A percentile compares a stretch with the other conserved stretches of the same genome.
These are phyloP conservation scores for Cicer judaicum DNA, from an alignment of 306 rosid species.

Conservation along the genomic window DNA sequence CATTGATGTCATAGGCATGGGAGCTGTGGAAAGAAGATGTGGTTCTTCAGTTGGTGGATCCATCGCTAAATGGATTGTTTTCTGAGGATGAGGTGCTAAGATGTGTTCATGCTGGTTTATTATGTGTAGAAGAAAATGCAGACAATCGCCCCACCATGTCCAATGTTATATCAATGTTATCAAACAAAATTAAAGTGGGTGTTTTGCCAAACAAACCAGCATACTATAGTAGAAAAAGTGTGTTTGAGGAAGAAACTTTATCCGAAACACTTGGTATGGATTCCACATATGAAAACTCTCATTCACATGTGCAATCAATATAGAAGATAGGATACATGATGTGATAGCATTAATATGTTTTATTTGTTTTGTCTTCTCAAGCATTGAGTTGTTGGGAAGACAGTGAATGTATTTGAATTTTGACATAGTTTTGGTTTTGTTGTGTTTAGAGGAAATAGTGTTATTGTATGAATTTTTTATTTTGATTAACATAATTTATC, in stretches of 20 bases:
- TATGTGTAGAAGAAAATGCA: slow-evolving; percentile 43
- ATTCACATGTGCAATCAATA: not conserved
- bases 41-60: slow-evolving; percentile 33
- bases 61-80: slow-evolving; percentile 2
- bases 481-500: not conserved
- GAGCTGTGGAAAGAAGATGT: slow-evolving; percentile 35
- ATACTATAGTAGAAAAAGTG: slow-evolving; percentile 16
- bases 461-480: not conserved
- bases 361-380: not conserved
- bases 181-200: slow-evolving; percentile 21
- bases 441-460: not conserved
- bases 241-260: slow-evolving; percentile 15
- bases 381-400: not conserved
- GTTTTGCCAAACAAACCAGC: slow-evolving; percentile 41
- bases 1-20: slow-evolving; percentile 32
- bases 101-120: slow-evolving; percentile 42
- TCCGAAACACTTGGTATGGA: not conserved
- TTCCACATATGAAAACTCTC: not conserved
- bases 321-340: not conserved
- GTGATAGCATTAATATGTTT: not conserved
- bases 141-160: slow-evolving; percentile 43
- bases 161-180: slow-evolving; percentile 17
- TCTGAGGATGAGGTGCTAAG: slow-evolving; percentile 26
- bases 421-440: not conserved
- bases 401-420: not conserved